Evolutionary conservation across 2,329 filamentous ascomycete species (phyloP).

Genomic region (Rhexocercosporidium sp.): DNA sequence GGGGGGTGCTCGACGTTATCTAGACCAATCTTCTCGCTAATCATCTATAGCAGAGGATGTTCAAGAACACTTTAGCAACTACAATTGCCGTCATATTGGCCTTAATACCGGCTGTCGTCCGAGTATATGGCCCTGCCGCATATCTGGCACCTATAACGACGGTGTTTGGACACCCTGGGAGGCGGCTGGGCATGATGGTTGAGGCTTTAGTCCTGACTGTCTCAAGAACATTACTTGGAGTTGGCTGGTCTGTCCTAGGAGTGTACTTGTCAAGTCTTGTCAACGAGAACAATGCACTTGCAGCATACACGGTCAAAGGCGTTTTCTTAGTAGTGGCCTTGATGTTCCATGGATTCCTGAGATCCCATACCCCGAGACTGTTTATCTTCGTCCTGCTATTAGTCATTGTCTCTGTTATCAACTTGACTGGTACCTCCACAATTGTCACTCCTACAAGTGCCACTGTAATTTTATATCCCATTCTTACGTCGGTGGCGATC

Average conservation of each 20-base stretch:
- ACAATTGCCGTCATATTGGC: slow-evolving; percentile 52
- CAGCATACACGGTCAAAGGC: slow-evolving; percentile 57
- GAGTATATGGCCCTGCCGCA: slow-evolving; percentile 52
- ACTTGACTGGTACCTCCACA: slow-evolving; percentile 49
- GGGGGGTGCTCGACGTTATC: no score
- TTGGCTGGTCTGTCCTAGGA: slow-evolving; percentile 59
- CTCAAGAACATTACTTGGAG: slow-evolving; percentile 54
- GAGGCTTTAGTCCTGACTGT: slow-evolving; percentile 58
- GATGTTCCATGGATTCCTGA: slow-evolving; percentile 58
- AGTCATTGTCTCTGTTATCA: slow-evolving; percentile 55
- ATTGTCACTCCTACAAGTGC: slow-evolving; percentile 46
- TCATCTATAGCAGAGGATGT: slow-evolving; percentile 51
- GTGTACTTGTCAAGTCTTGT: slow-evolving; percentile 57
- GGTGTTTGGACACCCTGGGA: slow-evolving; percentile 62
- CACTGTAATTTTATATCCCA: slow-evolving; percentile 57
- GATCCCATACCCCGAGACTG: slow-evolving; percentile 58
- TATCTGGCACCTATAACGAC: slow-evolving; percentile 59
- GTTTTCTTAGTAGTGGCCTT: slow-evolving; percentile 56
- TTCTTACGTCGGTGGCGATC: slow-evolving; percentile 55
- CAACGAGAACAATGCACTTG: slow-evolving; percentile 47
- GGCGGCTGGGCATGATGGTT: slow-evolving; percentile 61
- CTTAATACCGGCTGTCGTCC: slow-evolving; percentile 51
- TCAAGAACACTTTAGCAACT: slow-evolving; percentile 58
- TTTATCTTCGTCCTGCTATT: slow-evolving; percentile 59
- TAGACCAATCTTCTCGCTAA: slow-evolving; percentile 42